Evolutionary conservation across 2,329 filamentous ascomycete genomes (phyloP), one percentile per base, ranked within the genome.

Genomic region (Chalaropsis ovoidea): DNA sequence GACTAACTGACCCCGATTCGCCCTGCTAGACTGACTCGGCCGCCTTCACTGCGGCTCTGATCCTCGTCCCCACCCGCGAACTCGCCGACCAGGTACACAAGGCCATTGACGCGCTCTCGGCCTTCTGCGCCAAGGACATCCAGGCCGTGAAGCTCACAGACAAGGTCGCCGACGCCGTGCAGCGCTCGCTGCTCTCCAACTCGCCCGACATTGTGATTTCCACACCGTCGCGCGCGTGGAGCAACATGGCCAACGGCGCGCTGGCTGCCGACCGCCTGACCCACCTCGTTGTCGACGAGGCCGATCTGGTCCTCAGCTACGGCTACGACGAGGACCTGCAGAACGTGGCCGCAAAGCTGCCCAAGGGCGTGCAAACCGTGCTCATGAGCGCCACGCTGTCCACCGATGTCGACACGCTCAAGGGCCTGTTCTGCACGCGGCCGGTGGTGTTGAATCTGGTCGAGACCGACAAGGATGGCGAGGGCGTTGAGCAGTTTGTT

Each of bases 361-460:
- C 93, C 0, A 89, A 89, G 72, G 89, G 89, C 1, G 83, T 95
- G 0, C 94, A 99, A 77, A 92, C 90, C 1, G 86, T 94, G 71
- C 81, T 99, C 73, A 95, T 95, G 85, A 96, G 90, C 70, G 94
- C 94, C 6, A 99, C 94, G 0, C 80, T 99, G 64, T 92, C 89
- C 3, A 84, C 87, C 0, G 94, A 99, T 72, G 86, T 97, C 2
- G 88, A 96, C 70, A 87, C 85, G 1, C 76, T 99, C 67, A 94
- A 94, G 73, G 84, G 83, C 1, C 81, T 96, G 39, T 95, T 99
- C 75, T 94, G 90, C 74, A 82, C 86, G 56, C 86, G 88, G 71
- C 92, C 93, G 0, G 86, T 84, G 1, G 76, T 94, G 54, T 77
- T 99, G 70, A 87, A 95, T 72, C 77, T 99, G 19, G 63, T 65